phyloP scores from a whole-genome alignment of 768 basidiomycete genomes.

The Tubosaeta sp. region DNA sequence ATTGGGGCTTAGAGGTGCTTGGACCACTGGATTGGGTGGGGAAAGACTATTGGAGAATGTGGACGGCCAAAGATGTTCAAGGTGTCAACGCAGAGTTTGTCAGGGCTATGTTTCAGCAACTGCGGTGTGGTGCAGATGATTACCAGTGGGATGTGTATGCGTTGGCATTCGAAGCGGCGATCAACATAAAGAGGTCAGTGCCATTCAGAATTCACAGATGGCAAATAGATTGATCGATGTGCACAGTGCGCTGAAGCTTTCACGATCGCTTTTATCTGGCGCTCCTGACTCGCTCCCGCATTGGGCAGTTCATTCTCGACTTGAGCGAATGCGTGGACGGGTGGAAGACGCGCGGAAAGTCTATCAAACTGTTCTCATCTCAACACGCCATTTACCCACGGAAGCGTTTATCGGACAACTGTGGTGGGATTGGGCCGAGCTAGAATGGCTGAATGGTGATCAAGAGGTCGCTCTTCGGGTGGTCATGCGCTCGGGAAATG shows the following conservation, averaged over 20 bases:
- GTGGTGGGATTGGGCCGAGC: conserved; percentile 84
- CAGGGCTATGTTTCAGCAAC: conserved; percentile 54
- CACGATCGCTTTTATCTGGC: conserved; percentile 55
- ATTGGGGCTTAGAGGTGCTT: conserved; percentile 55
- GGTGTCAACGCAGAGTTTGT: conserved; percentile 48
- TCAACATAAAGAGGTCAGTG: conserved; percentile 53
- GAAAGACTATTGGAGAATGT: conserved; percentile 36
- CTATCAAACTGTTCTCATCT: conserved; percentile 61
- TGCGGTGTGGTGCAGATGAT: conserved; percentile 47
- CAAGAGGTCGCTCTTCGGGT: conserved; percentile 49
- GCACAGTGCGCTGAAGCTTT: conserved; percentile 62
- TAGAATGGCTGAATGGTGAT: conserved; percentile 69
- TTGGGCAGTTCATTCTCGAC: conserved; percentile 75
- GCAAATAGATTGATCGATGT: conserved; percentile 9
- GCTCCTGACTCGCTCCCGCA: conserved; percentile 54
- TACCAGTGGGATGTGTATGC: conserved; percentile 61
- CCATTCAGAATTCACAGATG: conserved; percentile 8
- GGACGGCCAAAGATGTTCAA: conserved; percentile 46
- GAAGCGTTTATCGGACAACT: conserved; percentile 40
- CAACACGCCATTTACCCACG: conserved; percentile 36
- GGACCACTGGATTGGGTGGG: conserved; percentile 49
- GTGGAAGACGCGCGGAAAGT: conserved; percentile 71
- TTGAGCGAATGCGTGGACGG: conserved; percentile 64
- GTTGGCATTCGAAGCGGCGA: conserved; percentile 63
- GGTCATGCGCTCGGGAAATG: conserved; percentile 49